Base-by-base conservation (phyloP, 495 filamentous ascomycete genomes). In the Bacidia rubella region DNA sequence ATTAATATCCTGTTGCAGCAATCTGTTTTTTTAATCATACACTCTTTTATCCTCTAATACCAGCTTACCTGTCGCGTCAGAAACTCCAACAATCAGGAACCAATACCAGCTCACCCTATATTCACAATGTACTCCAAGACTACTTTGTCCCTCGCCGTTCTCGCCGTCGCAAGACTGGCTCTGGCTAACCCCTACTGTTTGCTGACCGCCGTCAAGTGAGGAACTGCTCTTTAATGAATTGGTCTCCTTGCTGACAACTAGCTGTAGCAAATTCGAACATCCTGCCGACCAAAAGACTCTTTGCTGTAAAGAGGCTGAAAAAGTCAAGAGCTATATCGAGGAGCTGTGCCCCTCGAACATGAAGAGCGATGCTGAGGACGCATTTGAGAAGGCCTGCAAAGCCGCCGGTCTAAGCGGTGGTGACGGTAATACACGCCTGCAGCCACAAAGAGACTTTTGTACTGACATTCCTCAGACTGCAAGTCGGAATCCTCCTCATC, bases 161-260 rank as follows among this genome's bases (percentile, higher is more conserved):
- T 67, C 53, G 60, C 67, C n/a, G 51, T 54, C 49, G 59, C 63
- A 23, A 55, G 59, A 32, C 19, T 68, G 52, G 62, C 54, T 17
- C 38, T 61, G 42, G 68, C 69, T 22, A 65, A 68, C 11, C 69
- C 69, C 21, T 66, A 60, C 32, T 71, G 69, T 57, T 53, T 71
- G 20, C 56, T 71, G 25, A 65, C 63, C 56, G 69, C 67, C 32
- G 53, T 71, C 43, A 67, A 68, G 66, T 68, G 64, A 49, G 61
- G 19, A 9, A n/a, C 11, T 19, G 12, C 1, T 19, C 22, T n/a
- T n/a, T n/a, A n/a, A n/a, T n/a, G n/a, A n/a, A 35, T 25, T 23
- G 20, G 17, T 22, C n/a, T 39, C 22, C 22, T 3, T 43, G 25
- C 56, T 63, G 43, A 64, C 48, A 22, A 19, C 39, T 39, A n/a